Evolutionary conservation across 2,329 filamentous ascomycete genomes (phyloP).

Genomic region (Claviceps maximensis): DNA sequence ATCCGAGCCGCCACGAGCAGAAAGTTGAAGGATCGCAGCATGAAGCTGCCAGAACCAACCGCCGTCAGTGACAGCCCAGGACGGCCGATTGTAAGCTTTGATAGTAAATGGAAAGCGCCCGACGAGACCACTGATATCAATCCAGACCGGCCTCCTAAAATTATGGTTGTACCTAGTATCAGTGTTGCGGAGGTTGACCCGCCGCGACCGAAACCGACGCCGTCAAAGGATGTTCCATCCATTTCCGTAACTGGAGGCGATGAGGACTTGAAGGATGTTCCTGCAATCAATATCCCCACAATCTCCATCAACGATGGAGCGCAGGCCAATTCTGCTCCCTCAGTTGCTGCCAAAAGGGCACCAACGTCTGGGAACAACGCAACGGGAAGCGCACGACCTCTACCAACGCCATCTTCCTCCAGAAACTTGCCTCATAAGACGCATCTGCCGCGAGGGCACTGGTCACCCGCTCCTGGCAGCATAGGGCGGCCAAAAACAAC

Average conservation of each 20-base stretch:
- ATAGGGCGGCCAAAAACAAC: conserved; percentile 48
- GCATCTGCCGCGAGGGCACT: conserved; percentile 37
- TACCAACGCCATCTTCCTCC: conserved; percentile 32
- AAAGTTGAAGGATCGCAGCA: conserved; percentile 71
- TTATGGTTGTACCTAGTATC: conserved; percentile 39
- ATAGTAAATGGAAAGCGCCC: conserved; percentile 65
- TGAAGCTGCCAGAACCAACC: conserved; percentile 75
- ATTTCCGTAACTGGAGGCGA: conserved; percentile 22
- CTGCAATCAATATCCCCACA: conserved; percentile 32
- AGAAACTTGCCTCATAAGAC: conserved; percentile 21
- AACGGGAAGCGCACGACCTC: conserved; percentile 14
- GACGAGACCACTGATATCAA: conserved; percentile 58
- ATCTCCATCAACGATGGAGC: conserved; percentile 29
- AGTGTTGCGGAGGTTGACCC: conserved; percentile 36
- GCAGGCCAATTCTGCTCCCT: conserved; percentile 26
- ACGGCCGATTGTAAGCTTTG: conserved; percentile 94
- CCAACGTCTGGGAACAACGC: conserved; percentile 31
- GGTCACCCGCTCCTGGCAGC: conserved; percentile 40
- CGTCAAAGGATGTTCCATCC: conserved; percentile 19
- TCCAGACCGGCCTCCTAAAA: conserved; percentile 25
- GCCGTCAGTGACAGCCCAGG: conserved; percentile 83
- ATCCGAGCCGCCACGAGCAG: conserved; percentile 86
- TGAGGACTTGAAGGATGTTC: conserved; percentile 13
- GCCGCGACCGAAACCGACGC: conserved; percentile 17
- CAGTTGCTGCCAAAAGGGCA: conserved; percentile 25